Evolutionary conservation across 2,329 filamentous ascomycete species (phyloP).

Genomic region (Curvularia verruculosa): DNA sequence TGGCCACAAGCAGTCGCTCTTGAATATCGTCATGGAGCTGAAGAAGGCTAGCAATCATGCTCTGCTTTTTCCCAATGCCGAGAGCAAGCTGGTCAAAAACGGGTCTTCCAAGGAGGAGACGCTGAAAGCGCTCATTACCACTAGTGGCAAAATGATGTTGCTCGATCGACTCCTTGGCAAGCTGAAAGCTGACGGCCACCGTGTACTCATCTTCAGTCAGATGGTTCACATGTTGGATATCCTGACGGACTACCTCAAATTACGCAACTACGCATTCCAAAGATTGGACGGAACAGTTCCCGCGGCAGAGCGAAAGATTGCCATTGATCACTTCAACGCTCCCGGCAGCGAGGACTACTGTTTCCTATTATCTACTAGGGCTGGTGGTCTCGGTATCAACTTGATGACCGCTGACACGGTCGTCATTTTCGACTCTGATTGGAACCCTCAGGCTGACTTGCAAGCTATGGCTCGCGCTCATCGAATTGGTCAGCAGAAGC

Average conservation of each 20-base stretch:
- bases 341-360: conserved; percentile 94
- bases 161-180: conserved; percentile 94
- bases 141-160: conserved; percentile 99
- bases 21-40: conserved; percentile 99
- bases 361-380: conserved; percentile 92
- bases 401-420: conserved; percentile 98
- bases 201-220: conserved; percentile 97
- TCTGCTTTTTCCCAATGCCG: conserved; percentile 95
- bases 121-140: conserved; percentile 90
- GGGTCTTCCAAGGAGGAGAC: conserved; percentile 85
- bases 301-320: conserved; percentile 83
- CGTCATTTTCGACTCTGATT: conserved; percentile 96
- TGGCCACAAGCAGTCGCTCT: conserved; percentile 89
- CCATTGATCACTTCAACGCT: conserved; percentile 99
- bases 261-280: conserved; percentile 94
- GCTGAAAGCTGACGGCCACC: conserved; percentile 89
- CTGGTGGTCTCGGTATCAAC: conserved; percentile 97
- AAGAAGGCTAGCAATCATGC: conserved; percentile 99
- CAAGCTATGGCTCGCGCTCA: conserved; percentile 99
- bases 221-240: conserved; percentile 99
- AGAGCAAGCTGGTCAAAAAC: conserved; percentile 83
- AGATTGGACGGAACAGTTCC: conserved; percentile 94
- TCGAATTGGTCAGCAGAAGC: conserved; percentile 94
- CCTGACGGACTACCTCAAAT: conserved; percentile 87
- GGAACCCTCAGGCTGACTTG: conserved; percentile 97